Evolutionary conservation across 2,329 filamentous ascomycete genomes (phyloP), one percentile per base, ranked within the genome.

Genomic region (Xylaria sp.): DNA sequence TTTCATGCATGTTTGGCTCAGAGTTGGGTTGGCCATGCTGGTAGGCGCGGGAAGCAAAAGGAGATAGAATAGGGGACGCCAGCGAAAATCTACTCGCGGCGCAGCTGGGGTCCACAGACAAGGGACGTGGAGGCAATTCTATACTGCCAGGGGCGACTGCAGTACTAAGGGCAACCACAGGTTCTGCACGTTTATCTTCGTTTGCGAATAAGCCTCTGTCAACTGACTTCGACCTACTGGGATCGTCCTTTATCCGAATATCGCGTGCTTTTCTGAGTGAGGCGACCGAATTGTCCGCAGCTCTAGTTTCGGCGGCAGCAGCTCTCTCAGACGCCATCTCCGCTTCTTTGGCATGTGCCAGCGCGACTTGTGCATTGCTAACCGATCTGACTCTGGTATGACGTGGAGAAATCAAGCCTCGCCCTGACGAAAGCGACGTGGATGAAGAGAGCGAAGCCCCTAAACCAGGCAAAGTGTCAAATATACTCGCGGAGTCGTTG

Each of bases 111-210:
- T 79, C 76, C 50, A 82, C 78, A 15, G 83, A 78, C 11, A 82
- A 81, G 8, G 75, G 82, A 67, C 73, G 81, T 62, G 69, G 83
- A 67, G 73, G 84, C 74, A 74, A 78, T 70, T 80, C 87, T 68
- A 81, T 82, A 74, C 73, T 87, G 60, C 90, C 90, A 3, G 88
- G 83, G 1, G 84, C 89, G 21, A 84, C 78, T 1, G 87, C 82
- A 3, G 83, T 86, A 72, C 84, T 90, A 25, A 92, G 70, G 3
- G 85, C 86, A 2, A 92, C 81, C 66, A 85, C 87, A 1, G 91
- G 82, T 42, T 83, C 83, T 2, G 84, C 84, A 63, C 90, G 88
- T 67, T 89, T 87, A 71, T 92, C 88, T 9, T 81, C 78, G 55
- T 80, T 86, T 21, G 80, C 79, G 55, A 89, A 88, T 2, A 85